Evolutionary conservation across 495 filamentous ascomycete genomes (phyloP).

Genomic region (Tetracladium marchalianum): DNA sequence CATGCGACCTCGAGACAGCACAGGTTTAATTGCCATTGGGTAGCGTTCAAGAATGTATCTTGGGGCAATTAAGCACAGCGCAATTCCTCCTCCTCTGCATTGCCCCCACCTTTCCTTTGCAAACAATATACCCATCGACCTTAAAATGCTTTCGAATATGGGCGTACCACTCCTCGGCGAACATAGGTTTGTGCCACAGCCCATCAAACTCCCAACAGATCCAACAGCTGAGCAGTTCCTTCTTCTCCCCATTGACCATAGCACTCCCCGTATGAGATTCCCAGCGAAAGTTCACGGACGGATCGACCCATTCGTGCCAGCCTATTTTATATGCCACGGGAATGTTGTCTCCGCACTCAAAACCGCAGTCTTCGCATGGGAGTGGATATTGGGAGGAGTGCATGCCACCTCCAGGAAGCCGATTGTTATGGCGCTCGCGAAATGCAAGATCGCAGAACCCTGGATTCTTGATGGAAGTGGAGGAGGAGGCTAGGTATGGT

Average conservation of each 20-base stretch:
- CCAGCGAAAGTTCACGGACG: conserved; percentile 17
- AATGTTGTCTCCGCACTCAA: conserved; percentile 7
- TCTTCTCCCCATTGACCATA: neutral
- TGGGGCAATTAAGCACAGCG: conserved; percentile 7
- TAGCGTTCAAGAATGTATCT: conserved; percentile 15
- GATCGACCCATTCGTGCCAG: conserved; percentile 16
- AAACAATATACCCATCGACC: conserved; percentile 13
- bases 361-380: conserved; percentile 9
- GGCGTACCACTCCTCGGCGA: conserved; percentile 10
- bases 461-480: conserved; percentile 6
- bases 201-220: conserved; percentile 18
- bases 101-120: conserved; percentile 13
- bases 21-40: no score
- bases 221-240: conserved; percentile 12
- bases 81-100: conserved; percentile 21
- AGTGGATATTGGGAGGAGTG: conserved; percentile 6
- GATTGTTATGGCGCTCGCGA: conserved; percentile 13
- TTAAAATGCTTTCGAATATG: conserved; percentile 13
- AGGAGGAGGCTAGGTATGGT: conserved; percentile 2
- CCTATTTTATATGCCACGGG: conserved; percentile 7
- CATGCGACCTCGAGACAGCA: no score
- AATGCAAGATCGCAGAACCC: conserved; percentile 16
- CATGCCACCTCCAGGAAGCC: conserved; percentile 12
- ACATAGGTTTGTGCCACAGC: conserved; percentile 11
- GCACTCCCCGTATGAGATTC: conserved; percentile 12